phyloP scores from a whole-genome alignment of 148 eudicot genomes.

The Silene conica region DNA sequence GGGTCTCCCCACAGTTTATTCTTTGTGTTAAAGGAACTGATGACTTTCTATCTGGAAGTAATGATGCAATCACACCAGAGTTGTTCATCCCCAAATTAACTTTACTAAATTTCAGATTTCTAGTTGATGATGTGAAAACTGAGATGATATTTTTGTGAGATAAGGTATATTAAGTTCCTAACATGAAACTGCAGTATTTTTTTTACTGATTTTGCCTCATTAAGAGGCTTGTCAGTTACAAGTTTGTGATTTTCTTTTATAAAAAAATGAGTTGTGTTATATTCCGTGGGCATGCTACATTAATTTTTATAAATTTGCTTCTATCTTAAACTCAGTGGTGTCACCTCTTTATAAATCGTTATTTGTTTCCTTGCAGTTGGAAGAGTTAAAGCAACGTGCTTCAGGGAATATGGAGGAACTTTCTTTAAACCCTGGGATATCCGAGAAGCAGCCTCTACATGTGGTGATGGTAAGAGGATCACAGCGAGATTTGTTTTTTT shows the following conservation, averaged over 20 bases:
- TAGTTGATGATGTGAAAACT: not conserved
- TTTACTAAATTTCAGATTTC: too few species aligned
- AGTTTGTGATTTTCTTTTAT: too few species aligned
- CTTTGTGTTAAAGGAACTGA: too few species aligned
- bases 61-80: not conserved
- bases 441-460: conserved; percentile 95
- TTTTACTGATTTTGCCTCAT: too few species aligned
- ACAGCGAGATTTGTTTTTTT: not conserved
- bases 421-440: conserved; percentile 71
- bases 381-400: conserved; percentile 86
- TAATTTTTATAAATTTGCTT: too few species aligned
- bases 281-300: too few species aligned
- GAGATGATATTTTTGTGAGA: too few species aligned
- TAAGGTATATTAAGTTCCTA: too few species aligned
- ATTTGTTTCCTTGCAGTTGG: conserved; percentile 46
- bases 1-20: too few species aligned
- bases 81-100: not conserved
- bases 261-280: too few species aligned
- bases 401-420: conserved; percentile 73
- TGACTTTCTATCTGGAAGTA: not conserved
- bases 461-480: conserved; percentile 80
- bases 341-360: conserved; percentile 2
- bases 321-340: not conserved
- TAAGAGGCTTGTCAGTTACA: not conserved
- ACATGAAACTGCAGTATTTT: too few species aligned